These are phyloP conservation scores for Coprinopsis cinerea DNA, from an alignment of 768 basidiomycete species.

Conservation along the genomic window DNA sequence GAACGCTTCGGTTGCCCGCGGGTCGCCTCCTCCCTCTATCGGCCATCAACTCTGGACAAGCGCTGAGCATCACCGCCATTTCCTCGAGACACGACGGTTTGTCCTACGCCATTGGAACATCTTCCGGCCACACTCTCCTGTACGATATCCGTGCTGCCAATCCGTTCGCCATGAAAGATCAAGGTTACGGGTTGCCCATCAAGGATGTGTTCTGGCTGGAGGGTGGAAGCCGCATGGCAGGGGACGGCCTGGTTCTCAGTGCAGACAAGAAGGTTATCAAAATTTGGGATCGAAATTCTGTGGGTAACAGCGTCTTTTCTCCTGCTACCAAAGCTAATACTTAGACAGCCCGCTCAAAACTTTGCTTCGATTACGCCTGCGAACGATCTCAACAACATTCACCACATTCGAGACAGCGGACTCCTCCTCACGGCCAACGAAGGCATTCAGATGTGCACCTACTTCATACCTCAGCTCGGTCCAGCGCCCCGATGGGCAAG, in stretches of 20 bases:
- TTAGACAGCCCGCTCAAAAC: conserved; percentile 67
- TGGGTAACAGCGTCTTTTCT: conserved; percentile 30
- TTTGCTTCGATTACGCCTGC: conserved; percentile 91
- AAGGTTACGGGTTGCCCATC: conserved; percentile 91
- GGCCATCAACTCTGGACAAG: conserved; percentile 21
- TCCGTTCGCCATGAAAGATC: conserved; percentile 88
- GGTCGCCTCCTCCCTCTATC: conserved; percentile 42
- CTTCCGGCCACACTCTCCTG: conserved; percentile 88
- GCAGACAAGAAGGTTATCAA: conserved; percentile 97
- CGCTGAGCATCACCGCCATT: conserved; percentile 74
- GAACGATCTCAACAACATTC: conserved; percentile 82
- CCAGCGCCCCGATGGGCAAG: conserved; percentile 96
- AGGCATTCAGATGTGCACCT: conserved; percentile 91
- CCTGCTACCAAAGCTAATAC: conserved; percentile 8
- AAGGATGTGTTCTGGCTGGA: conserved; percentile 87
- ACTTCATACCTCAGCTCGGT: conserved; percentile 93
- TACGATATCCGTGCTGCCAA: conserved; percentile 87
- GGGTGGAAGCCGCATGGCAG: conserved; percentile 77
- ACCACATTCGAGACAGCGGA: conserved; percentile 86
- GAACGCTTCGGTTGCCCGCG: conserved; percentile 56
- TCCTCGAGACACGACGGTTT: conserved; percentile 84
- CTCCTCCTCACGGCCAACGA: conserved; percentile 91
- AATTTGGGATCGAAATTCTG: conserved; percentile 87
- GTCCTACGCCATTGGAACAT: conserved; percentile 91
- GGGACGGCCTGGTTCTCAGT: conserved; percentile 83